These are phyloP conservation scores for Hemisphaericaspora lyxosophila DNA, from an alignment of 1,139 yeast species.

Conservation along the genomic window DNA sequence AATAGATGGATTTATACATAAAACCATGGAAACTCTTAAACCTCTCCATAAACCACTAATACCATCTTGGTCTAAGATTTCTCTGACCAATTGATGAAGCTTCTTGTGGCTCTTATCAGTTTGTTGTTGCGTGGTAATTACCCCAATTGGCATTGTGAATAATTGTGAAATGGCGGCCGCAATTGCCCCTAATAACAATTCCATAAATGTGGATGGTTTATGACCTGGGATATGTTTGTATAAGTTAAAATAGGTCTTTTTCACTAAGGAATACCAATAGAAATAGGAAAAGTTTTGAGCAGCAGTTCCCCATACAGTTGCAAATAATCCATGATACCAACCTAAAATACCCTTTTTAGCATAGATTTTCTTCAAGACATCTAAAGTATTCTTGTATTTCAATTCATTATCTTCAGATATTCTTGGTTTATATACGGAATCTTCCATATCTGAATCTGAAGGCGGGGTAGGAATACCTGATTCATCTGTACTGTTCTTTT, in stretches of 20 bases:
- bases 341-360: slow-evolving; percentile 64
- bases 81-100: slow-evolving; percentile 49
- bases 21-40: slow-evolving; percentile 73
- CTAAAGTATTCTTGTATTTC: slow-evolving; percentile 58
- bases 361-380: slow-evolving; percentile 62
- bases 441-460: slow-evolving; percentile 23
- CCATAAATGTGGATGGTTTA: slow-evolving; percentile 60
- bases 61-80: slow-evolving; percentile 67
- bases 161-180: slow-evolving; percentile 86
- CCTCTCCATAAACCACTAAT: slow-evolving; percentile 81
- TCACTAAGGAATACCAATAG: slow-evolving; percentile 80
- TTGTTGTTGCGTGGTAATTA: slow-evolving; percentile 83
- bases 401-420: slow-evolving; percentile 24
- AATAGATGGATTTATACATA: slow-evolving; percentile 82
- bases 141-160: slow-evolving; percentile 81
- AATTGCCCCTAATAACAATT: slow-evolving; percentile 74
- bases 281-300: slow-evolving; percentile 83
- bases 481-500: slow-evolving; percentile 7
- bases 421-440: slow-evolving; percentile 26
- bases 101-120: slow-evolving; percentile 48
- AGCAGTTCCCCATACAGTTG: slow-evolving; percentile 72
- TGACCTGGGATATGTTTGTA: slow-evolving; percentile 39
- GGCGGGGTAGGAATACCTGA: slow-evolving; percentile 16
- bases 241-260: slow-evolving; percentile 53
- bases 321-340: slow-evolving; percentile 71